phyloP scores from a whole-genome alignment of 768 basidiomycete genomes.

The Lactifluus rugatus region DNA sequence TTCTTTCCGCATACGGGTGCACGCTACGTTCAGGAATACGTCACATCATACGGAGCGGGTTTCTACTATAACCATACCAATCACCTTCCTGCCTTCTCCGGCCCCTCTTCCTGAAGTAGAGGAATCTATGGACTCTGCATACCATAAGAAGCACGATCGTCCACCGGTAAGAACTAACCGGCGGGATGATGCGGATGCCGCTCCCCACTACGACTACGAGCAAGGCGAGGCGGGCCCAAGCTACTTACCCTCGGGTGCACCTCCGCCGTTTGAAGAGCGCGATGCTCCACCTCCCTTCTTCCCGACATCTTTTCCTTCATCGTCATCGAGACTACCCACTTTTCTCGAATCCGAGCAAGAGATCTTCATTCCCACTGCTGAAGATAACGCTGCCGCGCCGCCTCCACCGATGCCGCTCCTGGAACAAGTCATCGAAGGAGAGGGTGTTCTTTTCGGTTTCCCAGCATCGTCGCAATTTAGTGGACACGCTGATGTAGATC shows the following conservation, averaged over 20 bases:
- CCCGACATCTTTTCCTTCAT: conserved; percentile 28
- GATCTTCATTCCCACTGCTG: conserved; percentile 48
- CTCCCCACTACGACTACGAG: conserved; percentile 48
- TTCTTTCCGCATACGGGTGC: conserved; percentile 63
- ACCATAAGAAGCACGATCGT: conserved; percentile 81
- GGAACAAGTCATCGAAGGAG: conserved; percentile 46
- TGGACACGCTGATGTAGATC: conserved; percentile 56
- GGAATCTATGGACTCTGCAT: conserved; percentile 60
- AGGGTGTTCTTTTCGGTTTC: conserved; percentile 76
- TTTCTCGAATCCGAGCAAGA: conserved; percentile 77
- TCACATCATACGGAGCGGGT: conserved; percentile 57
- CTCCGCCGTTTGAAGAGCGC: conserved; percentile 79
- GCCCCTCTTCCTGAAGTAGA: conserved; percentile 76
- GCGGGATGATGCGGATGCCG: conserved; percentile 54
- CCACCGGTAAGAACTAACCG: conserved; percentile 66
- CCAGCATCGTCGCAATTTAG: conserved; percentile 64
- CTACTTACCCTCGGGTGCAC: conserved; percentile 49
- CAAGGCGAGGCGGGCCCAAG: conserved; percentile 72
- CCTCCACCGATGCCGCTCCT: conserved; percentile 25
- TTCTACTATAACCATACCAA: conserved; percentile 54
- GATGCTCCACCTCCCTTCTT: conserved; percentile 69
- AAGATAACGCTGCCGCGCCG: conserved; percentile 30
- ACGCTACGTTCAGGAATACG: conserved; percentile 69
- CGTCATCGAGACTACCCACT: conserved; percentile 47
- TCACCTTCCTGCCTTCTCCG: conserved; percentile 61